Conservation (phyloP, 2,329 filamentous ascomycete genomes). For the Tolypocladium pustulatum region DNA sequence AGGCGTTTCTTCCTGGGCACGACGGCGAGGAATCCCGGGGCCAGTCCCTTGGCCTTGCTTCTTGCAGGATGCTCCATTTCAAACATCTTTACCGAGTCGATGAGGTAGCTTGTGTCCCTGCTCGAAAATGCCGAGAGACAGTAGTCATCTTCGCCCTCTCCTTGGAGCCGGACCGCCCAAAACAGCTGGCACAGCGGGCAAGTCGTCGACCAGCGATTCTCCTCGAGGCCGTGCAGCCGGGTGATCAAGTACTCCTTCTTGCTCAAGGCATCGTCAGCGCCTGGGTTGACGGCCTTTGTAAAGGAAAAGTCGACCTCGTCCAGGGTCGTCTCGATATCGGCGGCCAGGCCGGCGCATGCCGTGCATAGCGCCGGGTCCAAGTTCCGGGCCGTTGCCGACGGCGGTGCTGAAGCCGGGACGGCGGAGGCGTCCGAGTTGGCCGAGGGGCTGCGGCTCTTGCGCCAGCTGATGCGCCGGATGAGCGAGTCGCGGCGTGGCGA, state of each 20-base stretch:
- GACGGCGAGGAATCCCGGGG: conserved; percentile 20
- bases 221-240: conserved; percentile 16
- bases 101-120: conserved; percentile 22
- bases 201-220: conserved; percentile 20
- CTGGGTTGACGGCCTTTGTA: conserved; percentile 14
- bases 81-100: conserved; percentile 19
- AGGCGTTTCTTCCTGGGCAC: conserved; percentile 20
- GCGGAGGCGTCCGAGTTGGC: conserved; percentile 18
- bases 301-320: conserved; percentile 20
- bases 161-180: conserved; percentile 19
- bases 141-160: conserved; percentile 17
- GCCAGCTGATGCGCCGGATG: conserved; percentile 24
- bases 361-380: conserved; percentile 19
- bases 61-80: conserved; percentile 19
- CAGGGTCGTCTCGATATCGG: conserved; percentile 21
- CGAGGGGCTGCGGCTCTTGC: conserved; percentile 23
- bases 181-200: conserved; percentile 25
- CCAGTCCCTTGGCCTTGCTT: conserved; percentile 15
- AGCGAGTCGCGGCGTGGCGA: conserved; percentile 18
- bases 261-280: conserved; percentile 19
- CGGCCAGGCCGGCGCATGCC: conserved; percentile 19
- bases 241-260: conserved; percentile 19
- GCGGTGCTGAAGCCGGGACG: not conserved
- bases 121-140: conserved; percentile 22
- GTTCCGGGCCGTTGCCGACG: conserved; percentile 12